Percentiles rank a stretch among this genome's conserved stretches.
These are phyloP conservation scores for Jimgerdemannia flammicorona DNA, from an alignment of 192 early-diverging fungal species.

Conservation along the genomic window DNA sequence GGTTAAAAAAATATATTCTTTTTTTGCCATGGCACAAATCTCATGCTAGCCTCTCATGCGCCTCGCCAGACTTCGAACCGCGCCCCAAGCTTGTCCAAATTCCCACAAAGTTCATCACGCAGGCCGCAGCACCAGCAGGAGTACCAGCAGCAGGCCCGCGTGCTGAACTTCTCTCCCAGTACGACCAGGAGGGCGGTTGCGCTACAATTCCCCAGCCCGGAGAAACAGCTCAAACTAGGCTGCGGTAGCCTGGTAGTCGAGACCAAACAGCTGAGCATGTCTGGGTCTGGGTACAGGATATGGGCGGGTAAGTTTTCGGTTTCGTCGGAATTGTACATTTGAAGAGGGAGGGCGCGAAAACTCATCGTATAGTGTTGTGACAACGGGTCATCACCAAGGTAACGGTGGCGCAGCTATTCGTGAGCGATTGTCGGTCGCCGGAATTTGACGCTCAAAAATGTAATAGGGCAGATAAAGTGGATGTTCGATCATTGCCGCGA, in stretches of 20 bases:
- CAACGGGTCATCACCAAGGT: too few relatives aligned
- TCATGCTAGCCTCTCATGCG: not conserved
- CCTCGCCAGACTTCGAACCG: too few relatives aligned
- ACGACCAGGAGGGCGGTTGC: not conserved
- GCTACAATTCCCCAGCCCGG: not conserved
- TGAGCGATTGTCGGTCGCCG: too few relatives aligned
- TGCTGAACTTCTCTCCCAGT: not conserved
- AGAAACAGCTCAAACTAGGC: slow-evolving; percentile 29
- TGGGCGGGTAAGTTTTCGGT: too few relatives aligned
- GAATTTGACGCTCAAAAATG: too few relatives aligned
- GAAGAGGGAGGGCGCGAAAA: too few relatives aligned
- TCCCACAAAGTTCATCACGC: not conserved
- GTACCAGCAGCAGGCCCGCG: not conserved
- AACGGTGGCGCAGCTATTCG: too few relatives aligned
- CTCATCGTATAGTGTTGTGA: too few relatives aligned
- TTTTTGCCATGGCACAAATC: not conserved
- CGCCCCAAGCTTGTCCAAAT: not conserved
- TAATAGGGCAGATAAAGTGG: too few relatives aligned
- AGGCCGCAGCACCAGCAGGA: not conserved
- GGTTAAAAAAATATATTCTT: too few relatives aligned
- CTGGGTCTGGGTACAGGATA: slow-evolving; percentile 5
- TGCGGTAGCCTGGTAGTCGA: slow-evolving; percentile 48
- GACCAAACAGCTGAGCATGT: slow-evolving; percentile 40
- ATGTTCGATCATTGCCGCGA: too few relatives aligned
- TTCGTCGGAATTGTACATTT: too few relatives aligned